A percentile compares a stretch with the other conserved stretches of the same genome.
These are phyloP conservation scores for Yamadazyma paraphyllophila DNA, from an alignment of 805 yeast species.

Conservation along the genomic window DNA sequence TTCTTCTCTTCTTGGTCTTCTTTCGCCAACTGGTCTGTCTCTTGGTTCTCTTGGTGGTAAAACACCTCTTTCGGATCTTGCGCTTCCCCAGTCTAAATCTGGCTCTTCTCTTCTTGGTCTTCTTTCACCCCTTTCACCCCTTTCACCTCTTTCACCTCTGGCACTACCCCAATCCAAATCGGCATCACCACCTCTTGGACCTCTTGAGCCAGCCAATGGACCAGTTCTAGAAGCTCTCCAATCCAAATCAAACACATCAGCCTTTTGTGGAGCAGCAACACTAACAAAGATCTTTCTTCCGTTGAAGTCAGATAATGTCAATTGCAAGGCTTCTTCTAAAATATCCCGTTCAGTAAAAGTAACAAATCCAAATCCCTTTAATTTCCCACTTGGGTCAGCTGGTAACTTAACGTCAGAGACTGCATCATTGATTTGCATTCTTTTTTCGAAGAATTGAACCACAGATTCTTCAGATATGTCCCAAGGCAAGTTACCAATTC, in stretches of 20 bases:
- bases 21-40: conserved; percentile 25
- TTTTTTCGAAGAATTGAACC: conserved; percentile 58
- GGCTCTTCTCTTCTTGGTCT: conserved; percentile 45
- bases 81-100: conserved; percentile 24
- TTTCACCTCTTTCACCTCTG: conserved; percentile 25
- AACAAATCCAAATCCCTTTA: conserved; percentile 57
- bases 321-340: conserved; percentile 51
- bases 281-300: conserved; percentile 53
- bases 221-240: conserved; percentile 38
- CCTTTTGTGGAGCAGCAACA: conserved; percentile 58
- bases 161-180: conserved; percentile 28
- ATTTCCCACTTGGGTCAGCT: conserved; percentile 59
- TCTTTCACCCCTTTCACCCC: conserved; percentile 29
- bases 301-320: conserved; percentile 43
- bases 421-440: conserved; percentile 48
- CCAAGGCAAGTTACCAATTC: conserved; percentile 82
- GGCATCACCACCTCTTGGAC: conserved; percentile 45
- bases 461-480: conserved; percentile 67
- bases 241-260: conserved; percentile 45
- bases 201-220: conserved; percentile 24
- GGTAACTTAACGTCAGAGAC: conserved; percentile 72
- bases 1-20: conserved; percentile 44
- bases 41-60: conserved; percentile 1
- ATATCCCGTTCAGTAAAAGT: conserved; percentile 46
- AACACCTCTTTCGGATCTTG: conserved; percentile 28